phyloP scores from a whole-genome alignment of 352 stramenopile genomes.

The Plasmopara viticola region DNA sequence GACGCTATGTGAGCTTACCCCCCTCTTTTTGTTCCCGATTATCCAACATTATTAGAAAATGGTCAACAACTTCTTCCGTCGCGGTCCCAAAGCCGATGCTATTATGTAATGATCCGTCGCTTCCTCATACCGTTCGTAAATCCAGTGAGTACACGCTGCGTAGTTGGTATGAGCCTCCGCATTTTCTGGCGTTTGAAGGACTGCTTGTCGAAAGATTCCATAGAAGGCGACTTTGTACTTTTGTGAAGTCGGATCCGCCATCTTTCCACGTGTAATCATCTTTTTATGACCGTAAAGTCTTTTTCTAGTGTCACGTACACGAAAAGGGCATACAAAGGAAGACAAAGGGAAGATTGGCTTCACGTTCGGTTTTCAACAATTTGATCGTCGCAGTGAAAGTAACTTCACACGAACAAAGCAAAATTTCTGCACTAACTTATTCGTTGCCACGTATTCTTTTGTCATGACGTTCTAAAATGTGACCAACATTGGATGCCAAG shows the following conservation, averaged over 20 bases:
- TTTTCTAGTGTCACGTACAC: conserved; percentile 71
- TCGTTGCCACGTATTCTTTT: no score
- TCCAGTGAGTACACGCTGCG: conserved; percentile 63
- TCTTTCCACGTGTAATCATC: conserved; percentile 55
- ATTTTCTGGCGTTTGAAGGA: conserved; percentile 56
- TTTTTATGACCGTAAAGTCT: conserved; percentile 58
- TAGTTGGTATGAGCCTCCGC: conserved; percentile 76
- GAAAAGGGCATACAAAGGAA: conserved; percentile 71
- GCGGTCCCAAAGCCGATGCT: conserved; percentile 53
- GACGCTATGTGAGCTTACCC: no score
- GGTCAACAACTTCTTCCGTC: conserved; percentile 51
- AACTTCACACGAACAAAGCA: conserved; percentile 67
- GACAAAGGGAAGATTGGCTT: conserved; percentile 71
- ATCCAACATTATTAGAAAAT: conserved; percentile 76
- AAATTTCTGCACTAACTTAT: conserved; percentile 49
- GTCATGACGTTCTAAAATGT: no score
- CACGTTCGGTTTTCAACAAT: conserved; percentile 65
- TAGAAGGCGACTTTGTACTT: conserved; percentile 78
- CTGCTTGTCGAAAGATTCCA: conserved; percentile 69
- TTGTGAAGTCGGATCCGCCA: conserved; percentile 40
- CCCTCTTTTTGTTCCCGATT: conserved; percentile 35
- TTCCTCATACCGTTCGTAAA: conserved; percentile 59
- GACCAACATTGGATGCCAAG: no score
- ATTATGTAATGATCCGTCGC: conserved; percentile 59
- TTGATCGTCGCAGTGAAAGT: no score